Base-by-base conservation (phyloP, 345 rosid genomes). In the Populus simonii region DNA sequence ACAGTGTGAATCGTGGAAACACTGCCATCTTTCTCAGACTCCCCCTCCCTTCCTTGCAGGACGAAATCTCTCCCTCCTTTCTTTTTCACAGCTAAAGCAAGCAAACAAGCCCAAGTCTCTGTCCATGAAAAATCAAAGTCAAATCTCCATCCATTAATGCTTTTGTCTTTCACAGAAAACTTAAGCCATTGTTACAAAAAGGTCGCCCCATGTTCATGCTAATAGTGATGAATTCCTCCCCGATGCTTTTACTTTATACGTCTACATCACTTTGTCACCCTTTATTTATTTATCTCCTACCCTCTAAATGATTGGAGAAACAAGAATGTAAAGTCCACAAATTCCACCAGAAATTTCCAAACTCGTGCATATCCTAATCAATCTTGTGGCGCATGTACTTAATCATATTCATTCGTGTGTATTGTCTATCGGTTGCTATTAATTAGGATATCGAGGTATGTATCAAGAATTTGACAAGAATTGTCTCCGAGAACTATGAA, bases 71-170 rank as follows among this genome's bases (percentile, higher is more conserved):
- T 11, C 0, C 66, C 68, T 71, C 33, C 66, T 57, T 61, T 81
- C 76, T 47, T 47, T 79, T 75, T 77, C 82, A 69, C 51, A 47
- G 55, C 47, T 36, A 31, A 29, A 78, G 51, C 74, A 27, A 83
- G 70, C 82, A 41, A 78, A 39, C 7, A 0, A 33, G 36, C 43
- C 43, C 73, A n/a, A 29, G 78, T 83, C 86, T 22, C 73, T 68
- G 18, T 83, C 85, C 70, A 16, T 36, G 9, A 74, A 11, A 39
- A 55, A 11, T 22, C 7, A 31, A 76, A 80, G 83, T 76, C 78
- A 80, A 85, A 68, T 55, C 69, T 68, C 70, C 61, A 4, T 20
- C 59, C 63, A 66, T 53, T 57, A 23, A 39, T 17, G 23, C 73
- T 71, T 35, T 77, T 31, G 75, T 74, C 80, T 51, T 63, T 72